These are phyloP conservation scores for Phytopythium litorale DNA, from an alignment of 352 stramenopile species.

Conservation along the genomic window DNA sequence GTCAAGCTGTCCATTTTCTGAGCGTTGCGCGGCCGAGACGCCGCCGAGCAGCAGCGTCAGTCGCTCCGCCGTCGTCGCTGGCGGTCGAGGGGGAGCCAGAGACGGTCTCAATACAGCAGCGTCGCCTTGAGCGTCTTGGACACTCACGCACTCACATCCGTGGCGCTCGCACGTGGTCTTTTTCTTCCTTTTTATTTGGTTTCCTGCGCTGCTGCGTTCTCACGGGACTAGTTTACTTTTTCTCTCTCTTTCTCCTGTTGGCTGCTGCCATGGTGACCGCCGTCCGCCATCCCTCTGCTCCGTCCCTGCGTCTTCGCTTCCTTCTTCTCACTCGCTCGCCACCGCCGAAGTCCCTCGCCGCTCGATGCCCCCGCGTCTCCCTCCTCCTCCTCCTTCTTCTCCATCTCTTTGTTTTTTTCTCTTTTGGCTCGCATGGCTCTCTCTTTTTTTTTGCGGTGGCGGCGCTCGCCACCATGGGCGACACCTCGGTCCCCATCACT, in stretches of 20 bases:
- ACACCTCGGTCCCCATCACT: constrained; percentile 45
- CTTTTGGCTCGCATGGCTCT: constrained; percentile 17
- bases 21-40: constrained; percentile 10
- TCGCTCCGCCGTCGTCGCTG: background rate
- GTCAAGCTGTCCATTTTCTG: constrained; percentile 89
- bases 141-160: too few species aligned
- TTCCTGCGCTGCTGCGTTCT: constrained; percentile 1
- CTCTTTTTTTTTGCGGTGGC: background rate
- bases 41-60: background rate
- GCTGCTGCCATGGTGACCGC: background rate
- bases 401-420: constrained; percentile 19
- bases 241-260: constrained; percentile 3
- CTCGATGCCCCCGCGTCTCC: background rate
- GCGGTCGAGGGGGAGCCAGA: background rate
- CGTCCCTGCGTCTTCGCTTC: background rate
- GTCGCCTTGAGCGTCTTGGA: too few species aligned
- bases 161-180: background rate
- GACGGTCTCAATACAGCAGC: background rate
- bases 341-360: background rate
- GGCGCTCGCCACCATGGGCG: constrained; percentile 10
- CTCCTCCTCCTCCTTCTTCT: constrained; percentile 6
- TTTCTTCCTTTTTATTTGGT: background rate
- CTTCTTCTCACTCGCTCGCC: background rate
- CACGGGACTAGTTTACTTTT: constrained; percentile 22
- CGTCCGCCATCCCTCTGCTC: background rate